Conservation (phyloP, 805 yeast species). For the Monosporozyma yasuniensis region DNA sequence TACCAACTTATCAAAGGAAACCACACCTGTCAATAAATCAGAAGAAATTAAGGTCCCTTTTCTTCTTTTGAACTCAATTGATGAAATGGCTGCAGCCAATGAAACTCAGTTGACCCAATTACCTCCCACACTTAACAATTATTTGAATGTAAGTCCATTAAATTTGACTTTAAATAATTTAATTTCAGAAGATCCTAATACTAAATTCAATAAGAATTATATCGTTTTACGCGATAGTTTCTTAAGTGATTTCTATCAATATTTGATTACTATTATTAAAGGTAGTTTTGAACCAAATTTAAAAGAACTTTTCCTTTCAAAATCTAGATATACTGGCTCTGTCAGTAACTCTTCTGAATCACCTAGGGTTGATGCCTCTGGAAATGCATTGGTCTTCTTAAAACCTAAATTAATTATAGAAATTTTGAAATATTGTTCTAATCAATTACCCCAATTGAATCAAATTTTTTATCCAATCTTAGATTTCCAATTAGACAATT, state of each 20-base stretch:
- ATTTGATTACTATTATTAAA: conserved; percentile 10
- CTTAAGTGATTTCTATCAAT: conserved; percentile 14
- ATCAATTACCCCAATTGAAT: conserved; percentile 10
- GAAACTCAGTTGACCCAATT: neutral
- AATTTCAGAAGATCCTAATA: conserved; percentile 13
- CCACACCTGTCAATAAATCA: neutral
- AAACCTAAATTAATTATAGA: neutral
- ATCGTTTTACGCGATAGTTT: conserved; percentile 14
- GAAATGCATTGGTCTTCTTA: too few relatives aligned
- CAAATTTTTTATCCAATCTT: conserved; percentile 3
- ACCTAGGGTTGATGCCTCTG: too few relatives aligned
- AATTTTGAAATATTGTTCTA: conserved; percentile 8
- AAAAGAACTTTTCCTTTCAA: conserved; percentile 2
- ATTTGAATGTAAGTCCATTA: conserved; percentile 4
- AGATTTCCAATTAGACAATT: neutral
- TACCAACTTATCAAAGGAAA: neutral
- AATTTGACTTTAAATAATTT: conserved; percentile 12
- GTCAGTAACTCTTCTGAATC: too few relatives aligned
- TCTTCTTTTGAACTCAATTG: neutral
- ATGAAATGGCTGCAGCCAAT: neutral
- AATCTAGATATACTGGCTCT: conserved; percentile 1
- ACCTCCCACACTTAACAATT: neutral
- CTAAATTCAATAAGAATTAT: conserved; percentile 12
- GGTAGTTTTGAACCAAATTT: conserved; percentile 10
- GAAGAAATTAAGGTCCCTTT: neutral